Percentiles rank a stretch among this genome's conserved stretches.
Evolutionary conservation across 2,329 filamentous ascomycete species (phyloP).

Genomic region (Trematosphaeria pertusa): DNA sequence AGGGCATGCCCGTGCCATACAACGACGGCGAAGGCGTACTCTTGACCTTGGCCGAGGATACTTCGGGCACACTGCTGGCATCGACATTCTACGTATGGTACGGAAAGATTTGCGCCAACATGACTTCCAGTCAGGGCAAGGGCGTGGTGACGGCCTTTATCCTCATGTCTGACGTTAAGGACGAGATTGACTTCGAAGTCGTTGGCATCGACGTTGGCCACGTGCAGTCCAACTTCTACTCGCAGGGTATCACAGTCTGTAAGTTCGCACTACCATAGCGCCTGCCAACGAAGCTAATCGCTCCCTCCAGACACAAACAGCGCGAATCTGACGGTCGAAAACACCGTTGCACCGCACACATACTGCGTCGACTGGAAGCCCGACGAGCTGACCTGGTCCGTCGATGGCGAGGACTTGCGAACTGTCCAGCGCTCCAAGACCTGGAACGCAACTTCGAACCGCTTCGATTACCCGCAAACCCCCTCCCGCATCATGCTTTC

Average conservation of each 20-base stretch:
- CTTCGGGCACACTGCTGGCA: conserved; percentile 85
- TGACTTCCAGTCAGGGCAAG: conserved; percentile 82
- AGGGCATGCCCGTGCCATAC: conserved; percentile 74
- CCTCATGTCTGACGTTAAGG: conserved; percentile 91
- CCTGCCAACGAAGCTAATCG: not conserved
- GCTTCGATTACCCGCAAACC: conserved; percentile 89
- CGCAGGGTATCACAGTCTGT: conserved; percentile 92
- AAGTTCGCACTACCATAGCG: too few species aligned
- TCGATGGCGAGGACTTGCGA: conserved; percentile 81
- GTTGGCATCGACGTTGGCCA: conserved; percentile 78
- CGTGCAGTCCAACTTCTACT: conserved; percentile 96
- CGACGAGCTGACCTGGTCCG: conserved; percentile 82
- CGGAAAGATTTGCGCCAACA: conserved; percentile 82
- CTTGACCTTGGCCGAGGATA: conserved; percentile 87
- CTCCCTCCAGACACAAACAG: conserved; percentile 71
- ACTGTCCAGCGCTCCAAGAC: conserved; percentile 78
- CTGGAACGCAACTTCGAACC: conserved; percentile 82
- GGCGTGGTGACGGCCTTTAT: conserved; percentile 99
- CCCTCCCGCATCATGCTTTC: conserved; percentile 91
- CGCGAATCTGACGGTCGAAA: conserved; percentile 67
- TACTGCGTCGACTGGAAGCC: conserved; percentile 95
- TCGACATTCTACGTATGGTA: conserved; percentile 95
- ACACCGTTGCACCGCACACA: conserved; percentile 82
- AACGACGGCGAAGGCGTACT: conserved; percentile 68
- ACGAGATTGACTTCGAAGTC: conserved; percentile 98